Conservation (phyloP, 2,329 filamentous ascomycete species). For the Apiospora malaysiana region DNA sequence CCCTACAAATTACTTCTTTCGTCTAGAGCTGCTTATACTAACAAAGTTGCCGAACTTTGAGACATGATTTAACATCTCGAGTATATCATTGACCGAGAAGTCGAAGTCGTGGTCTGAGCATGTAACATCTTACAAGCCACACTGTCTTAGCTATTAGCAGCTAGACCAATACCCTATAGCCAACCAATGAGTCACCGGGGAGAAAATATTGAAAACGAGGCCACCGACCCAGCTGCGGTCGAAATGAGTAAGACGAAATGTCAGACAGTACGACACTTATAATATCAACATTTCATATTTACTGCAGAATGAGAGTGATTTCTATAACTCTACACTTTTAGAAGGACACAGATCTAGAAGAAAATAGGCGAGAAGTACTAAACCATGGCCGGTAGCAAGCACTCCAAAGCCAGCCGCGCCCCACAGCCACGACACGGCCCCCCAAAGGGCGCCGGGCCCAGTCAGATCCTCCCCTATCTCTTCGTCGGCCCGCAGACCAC, state of each 20-base stretch:
- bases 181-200: neutral
- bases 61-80: too few relatives aligned
- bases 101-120: neutral
- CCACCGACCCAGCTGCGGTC: neutral
- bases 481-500: constrained; percentile 21
- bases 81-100: neutral
- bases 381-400: neutral
- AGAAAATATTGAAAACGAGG: neutral
- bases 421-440: neutral
- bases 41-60: too few relatives aligned
- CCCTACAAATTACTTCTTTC: neutral
- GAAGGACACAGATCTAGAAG: neutral
- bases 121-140: neutral
- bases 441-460: neutral
- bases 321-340: too few relatives aligned
- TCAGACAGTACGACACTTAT: neutral
- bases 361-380: neutral
- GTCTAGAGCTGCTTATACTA: too few relatives aligned
- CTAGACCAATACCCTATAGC: neutral
- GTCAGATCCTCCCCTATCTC: constrained; percentile 14
- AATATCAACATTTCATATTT: neutral
- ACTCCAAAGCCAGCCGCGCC: neutral
- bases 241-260: neutral
- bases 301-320: neutral
- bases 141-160: neutral